Evolutionary conservation across 2,329 filamentous ascomycete species (phyloP).

Genomic region (Saccharata proteae): DNA sequence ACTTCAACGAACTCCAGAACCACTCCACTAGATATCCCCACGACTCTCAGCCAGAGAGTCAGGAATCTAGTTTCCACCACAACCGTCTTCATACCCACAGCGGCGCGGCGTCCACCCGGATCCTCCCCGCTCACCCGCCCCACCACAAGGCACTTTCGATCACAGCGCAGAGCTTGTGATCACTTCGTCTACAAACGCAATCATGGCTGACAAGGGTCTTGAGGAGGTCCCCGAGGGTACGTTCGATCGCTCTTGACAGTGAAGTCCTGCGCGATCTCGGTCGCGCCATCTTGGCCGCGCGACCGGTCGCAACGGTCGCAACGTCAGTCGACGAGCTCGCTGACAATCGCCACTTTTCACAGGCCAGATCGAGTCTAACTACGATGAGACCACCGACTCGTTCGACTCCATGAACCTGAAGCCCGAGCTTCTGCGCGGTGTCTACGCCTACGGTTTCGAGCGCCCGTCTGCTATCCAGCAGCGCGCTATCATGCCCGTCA

Average conservation of each 20-base stretch:
- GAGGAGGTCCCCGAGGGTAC: conserved; percentile 93
- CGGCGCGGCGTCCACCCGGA: conserved; percentile 30
- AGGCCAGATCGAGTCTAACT: conserved; percentile 99
- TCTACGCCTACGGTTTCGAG: conserved; percentile 99
- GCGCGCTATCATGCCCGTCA: conserved; percentile 99
- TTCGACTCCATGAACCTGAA: conserved; percentile 98
- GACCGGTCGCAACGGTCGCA: conserved; percentile 2
- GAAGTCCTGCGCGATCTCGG: conserved; percentile 4
- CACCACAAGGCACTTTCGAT: conserved; percentile 18
- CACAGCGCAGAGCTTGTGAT: conserved; percentile 57
- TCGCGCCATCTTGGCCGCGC: conserved; percentile 8
- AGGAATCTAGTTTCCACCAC: conserved; percentile 32
- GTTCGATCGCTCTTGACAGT: conserved; percentile 27
- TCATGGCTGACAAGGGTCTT: conserved; percentile 98
- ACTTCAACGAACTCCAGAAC: conserved; percentile 13
- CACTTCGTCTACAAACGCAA: conserved; percentile 51
- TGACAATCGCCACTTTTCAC: conserved; percentile 21
- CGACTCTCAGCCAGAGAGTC: conserved; percentile 35
- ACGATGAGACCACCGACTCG: conserved; percentile 98
- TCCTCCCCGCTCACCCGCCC: conserved; percentile 29
- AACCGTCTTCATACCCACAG: conserved; percentile 17
- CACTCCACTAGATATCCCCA: conserved; percentile 30
- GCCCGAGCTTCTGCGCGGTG: conserved; percentile 92
- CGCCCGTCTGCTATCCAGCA: conserved; percentile 99
- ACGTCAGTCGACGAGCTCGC: conserved; percentile 5